Evolutionary conservation across 1,284 basidiomycete species (phyloP), one percentile per base, ranked within the genome.

Genomic region (Bjerkandera adusta): DNA sequence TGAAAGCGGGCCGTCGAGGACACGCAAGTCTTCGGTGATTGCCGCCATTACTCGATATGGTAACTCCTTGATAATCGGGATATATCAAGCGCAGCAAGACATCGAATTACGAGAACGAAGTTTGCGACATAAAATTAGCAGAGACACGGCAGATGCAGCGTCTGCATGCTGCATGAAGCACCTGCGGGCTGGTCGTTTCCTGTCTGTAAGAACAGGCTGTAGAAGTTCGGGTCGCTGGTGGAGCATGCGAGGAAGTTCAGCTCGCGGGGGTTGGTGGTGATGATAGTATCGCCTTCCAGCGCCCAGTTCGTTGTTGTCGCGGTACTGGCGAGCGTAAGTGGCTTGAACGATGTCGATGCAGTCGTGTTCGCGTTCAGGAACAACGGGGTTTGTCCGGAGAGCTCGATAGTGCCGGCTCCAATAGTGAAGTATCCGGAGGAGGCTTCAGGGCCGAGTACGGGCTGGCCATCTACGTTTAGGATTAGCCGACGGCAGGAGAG

Each of bases 261-360:
- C 59, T 76, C 71, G 29, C 75, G 62, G 22, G 75, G 75, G 47
- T 59, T 60, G 6, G 71, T 76, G 25, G 71, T 77, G 56, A 80
- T 75, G 56, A 80, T 80, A 16, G 79, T 79, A 55, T 81, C 78
- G 11, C 77, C 79, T 55, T 79, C 77, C 35, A 81, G 65, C 26
- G 69, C 73, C 79, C 79, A 81, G 53, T 76, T 67, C 6, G 72
- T 75, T 25, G 77, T 79, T 10, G 65, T 69, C 22, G 78, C 73
- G 0, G 73, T 71, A 2, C 63, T 53, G 45, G 68, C 71, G 38
- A 80, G 68, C 3, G 69, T 70, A 38, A 80, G 59, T 6, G 75
- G 61, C 57, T 76, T 72, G 61, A 77, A 81, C 12, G 76, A 76
- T 6, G 72, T 66, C 29, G 72, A 61, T 7, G 63, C 70, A 38